These are phyloP conservation scores for Carex kokanica DNA, from an alignment of 176 grass and related monocot species.

Conservation along the genomic window DNA sequence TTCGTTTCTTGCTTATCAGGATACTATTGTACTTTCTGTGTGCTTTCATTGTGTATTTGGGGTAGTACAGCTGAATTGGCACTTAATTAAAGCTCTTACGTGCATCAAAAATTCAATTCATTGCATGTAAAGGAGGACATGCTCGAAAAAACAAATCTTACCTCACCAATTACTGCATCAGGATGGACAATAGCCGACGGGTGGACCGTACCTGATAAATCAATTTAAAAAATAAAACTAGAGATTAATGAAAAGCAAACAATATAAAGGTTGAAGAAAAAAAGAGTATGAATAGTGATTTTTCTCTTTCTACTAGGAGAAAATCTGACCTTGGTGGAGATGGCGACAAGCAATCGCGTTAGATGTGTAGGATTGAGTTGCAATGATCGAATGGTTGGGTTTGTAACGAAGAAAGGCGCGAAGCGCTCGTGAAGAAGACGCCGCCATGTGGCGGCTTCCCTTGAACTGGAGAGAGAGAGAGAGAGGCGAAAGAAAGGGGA, in stretches of 20 bases:
- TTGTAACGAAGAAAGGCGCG: slow-evolving; percentile 6
- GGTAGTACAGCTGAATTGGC: neutral
- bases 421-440: slow-evolving; percentile 29
- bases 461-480: neutral
- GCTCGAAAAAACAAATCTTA: slow-evolving; percentile 7
- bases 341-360: slow-evolving; percentile 25
- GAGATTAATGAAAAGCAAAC: neutral
- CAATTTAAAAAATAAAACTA: neutral
- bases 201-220: slow-evolving; percentile 10
- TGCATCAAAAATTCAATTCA: neutral
- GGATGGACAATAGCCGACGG: slow-evolving; percentile 59
- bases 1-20: neutral
- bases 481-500: neutral
- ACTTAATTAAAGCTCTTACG: neutral
- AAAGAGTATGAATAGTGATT: neutral
- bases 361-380: neutral
- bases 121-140: neutral
- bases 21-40: neutral
- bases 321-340: slow-evolving; percentile 39
- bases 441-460: slow-evolving; percentile 32
- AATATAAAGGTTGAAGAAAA: neutral
- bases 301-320: neutral
- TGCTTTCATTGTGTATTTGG: neutral
- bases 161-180: slow-evolving; percentile 65
- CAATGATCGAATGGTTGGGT: neutral